Base-by-base conservation (phyloP, 2,329 filamentous ascomycete species). In the Byssoonygena ceratinophila region DNA sequence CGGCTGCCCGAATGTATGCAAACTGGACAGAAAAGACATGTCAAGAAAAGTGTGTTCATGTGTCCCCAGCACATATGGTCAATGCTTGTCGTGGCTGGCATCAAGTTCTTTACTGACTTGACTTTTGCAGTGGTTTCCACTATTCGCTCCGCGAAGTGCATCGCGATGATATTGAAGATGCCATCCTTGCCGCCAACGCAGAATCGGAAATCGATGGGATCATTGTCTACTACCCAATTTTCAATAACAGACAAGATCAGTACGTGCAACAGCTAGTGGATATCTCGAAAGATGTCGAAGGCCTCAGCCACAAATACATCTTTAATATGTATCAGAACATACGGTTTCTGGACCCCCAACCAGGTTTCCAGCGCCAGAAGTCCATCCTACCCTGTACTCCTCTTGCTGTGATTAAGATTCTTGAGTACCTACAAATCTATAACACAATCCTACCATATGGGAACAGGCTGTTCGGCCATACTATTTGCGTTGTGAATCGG, bases 241-340 rank as follows among this genome's bases (percentile, higher is more conserved):
- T 96, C 70, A 85, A 89, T 73, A 84, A 83, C 49, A 79, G 81
- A 25, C 88, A 95, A 70, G 92, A 98, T 71, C 85, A 87, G 68
- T 97, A 97, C 69, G 82, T 98, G 59, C 91, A 97, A 72, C 90
- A 96, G 73, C 87, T 94, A 2, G 89, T 96, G 53, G 83, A 87
- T 53, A 78, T 95, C 40, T 74, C 79, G 68, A 97, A 98, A 71
- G 92, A 98, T 64, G 91, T 98, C 59, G 92, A 98, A 71, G 92
- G 92, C 32, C 81, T 98, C 54, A 88, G 85, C 61, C 91, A 96
- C 71, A 84, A 83, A 66, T 90, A 97, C 73, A 85, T 97, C 65
- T 90, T 91, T 80, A 98, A 98, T 78, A 96, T 98, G 90, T 98
- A 97, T 74, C 87, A 96, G 76, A 98, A 98, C 74, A 81, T 94